Evolutionary conservation across 2,329 filamentous ascomycete genomes (phyloP), one percentile per base, ranked within the genome.

Genomic region (Penicillium sp.): DNA sequence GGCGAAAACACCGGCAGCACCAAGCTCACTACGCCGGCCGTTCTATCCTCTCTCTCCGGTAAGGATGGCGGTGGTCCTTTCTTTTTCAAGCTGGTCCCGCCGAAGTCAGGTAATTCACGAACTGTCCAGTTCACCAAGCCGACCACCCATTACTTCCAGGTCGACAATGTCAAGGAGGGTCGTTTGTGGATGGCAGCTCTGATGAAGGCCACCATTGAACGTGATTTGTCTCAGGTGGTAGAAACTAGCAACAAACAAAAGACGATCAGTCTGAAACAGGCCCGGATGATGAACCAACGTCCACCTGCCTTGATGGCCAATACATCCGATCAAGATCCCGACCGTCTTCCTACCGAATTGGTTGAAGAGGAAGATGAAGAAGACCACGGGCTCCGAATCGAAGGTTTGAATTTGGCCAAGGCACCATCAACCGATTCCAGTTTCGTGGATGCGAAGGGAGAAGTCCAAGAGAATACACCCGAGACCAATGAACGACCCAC

Each of bases 191-290:
- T 99, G 94, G 94, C 92, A 4, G 94, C 94, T 5, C 79, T 99
- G 48, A 96, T 99, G 91, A 99, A 99, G 77, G 94, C 94, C 10
- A 99, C 94, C 1, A 99, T 99, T 65, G 93, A 97, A 70, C 88
- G 93, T 56, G 94, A 99, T 64, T 77, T 85, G 67, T 84, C 84
- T 3, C 84, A 89, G 57, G 85, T 88, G 9, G 87, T 96, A 56
- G 92, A 91, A 18, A 94, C 90, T 3, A 96, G 92, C 3, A 97
- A 97, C 75, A 93, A 96, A 70, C 92, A 97, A 71, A 94, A 96
- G 79, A 99, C 94, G 0, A 96, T 99, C 51, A 94, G 90, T 23
- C 84, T 99, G 6, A 84, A 88, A 51, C 96, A 96, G 76, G 94
- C 94, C 11, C 87, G 88, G 54, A 84, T 88, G 58, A 90, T 95